Conservation (phyloP, 2,329 filamentous ascomycete genomes). For the Aaosphaeria arxii region DNA sequence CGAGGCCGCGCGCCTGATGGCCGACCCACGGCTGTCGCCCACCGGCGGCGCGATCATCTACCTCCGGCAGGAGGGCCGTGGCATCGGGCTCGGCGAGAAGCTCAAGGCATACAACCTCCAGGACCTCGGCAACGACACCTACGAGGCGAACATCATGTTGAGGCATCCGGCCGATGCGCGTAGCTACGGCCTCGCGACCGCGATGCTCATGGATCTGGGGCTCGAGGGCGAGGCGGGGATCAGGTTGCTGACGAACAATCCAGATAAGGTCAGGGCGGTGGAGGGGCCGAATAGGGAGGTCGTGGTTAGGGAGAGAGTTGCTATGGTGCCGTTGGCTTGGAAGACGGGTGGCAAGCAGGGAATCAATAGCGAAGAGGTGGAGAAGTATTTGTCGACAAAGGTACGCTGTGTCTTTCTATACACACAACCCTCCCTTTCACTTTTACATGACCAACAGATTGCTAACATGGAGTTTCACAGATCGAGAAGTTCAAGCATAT, state of each 20-base stretch:
- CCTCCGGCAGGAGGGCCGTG: constrained; percentile 89
- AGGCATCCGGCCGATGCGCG: constrained; percentile 91
- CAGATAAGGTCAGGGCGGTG: constrained; percentile 91
- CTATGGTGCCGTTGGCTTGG: constrained; percentile 96
- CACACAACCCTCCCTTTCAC: background rate
- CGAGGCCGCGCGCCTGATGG: constrained; percentile 92
- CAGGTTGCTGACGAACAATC: constrained; percentile 89
- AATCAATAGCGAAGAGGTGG: constrained; percentile 82
- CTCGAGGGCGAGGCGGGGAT: constrained; percentile 67
- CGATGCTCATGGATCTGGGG: constrained; percentile 85
- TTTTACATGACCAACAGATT: background rate
- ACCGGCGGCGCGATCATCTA: constrained; percentile 91
- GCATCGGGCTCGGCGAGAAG: constrained; percentile 92
- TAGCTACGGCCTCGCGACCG: constrained; percentile 94
- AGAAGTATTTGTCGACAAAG: constrained; percentile 94
- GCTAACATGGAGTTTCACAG: constrained; percentile 14
- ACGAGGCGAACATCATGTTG: constrained; percentile 88
- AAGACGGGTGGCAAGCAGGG: constrained; percentile 73
- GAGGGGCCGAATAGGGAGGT: constrained; percentile 89
- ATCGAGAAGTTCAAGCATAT: constrained; percentile 56
- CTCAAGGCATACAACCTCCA: constrained; percentile 98
- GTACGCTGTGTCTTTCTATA: constrained; percentile 47
- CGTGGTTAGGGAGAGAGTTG: constrained; percentile 81
- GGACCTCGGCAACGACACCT: constrained; percentile 94
- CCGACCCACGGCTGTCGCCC: constrained; percentile 57